Base-by-base conservation (phyloP, 148 eudicot species). In the Pharnaceum exiguum region DNA sequence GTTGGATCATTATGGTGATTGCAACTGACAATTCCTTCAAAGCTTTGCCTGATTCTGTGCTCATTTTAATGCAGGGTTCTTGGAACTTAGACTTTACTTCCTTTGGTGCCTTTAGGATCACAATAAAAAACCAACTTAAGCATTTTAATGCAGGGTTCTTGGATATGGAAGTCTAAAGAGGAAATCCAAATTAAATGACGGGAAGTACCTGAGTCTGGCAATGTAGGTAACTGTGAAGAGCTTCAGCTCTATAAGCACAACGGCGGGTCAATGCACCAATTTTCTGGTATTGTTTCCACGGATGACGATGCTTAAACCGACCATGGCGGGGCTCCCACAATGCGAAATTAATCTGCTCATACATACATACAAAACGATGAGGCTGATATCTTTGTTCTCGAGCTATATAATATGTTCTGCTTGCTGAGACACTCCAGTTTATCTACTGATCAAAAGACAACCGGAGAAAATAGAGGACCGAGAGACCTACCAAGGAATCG, bases 301-400 rank as follows among this genome's bases (percentile, higher is more conserved):
- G 96, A 65, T 89, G 87, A 0, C 76, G 53, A 21, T 66, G 69
- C 32, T 71, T 67, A 44, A 85, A 77, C 23, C 62, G 51, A 0
- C 85, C 87, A 52, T 85, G 86, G 0, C 87, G 48, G 0, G 86
- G 84, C 52, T 86, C 84, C 95, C 95, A 83, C 75, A 57, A 78
- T 10, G 86, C 89, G 56, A 74, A 77, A 46, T 78, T 86, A 6
- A 71, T 56, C 79, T 76, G 70, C 50, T 45, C 21, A 5, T 22
- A 35, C 12, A 5, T 40, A 40, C 21, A 15, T 16, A 15, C 10
- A 10, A 55, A 5, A 32, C n/a, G n/a, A n/a, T n/a, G n/a, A n/a
- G n/a, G n/a, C n/a, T n/a, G n/a, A n/a, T n/a, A n/a, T n/a, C n/a
- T n/a, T n/a, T n/a, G n/a, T n/a, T n/a, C n/a, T n/a, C n/a, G n/a